A percentile compares a stretch with the other conserved stretches of the same genome.
These are phyloP conservation scores for Salix udensis DNA, from an alignment of 345 rosid species.

Conservation along the genomic window DNA sequence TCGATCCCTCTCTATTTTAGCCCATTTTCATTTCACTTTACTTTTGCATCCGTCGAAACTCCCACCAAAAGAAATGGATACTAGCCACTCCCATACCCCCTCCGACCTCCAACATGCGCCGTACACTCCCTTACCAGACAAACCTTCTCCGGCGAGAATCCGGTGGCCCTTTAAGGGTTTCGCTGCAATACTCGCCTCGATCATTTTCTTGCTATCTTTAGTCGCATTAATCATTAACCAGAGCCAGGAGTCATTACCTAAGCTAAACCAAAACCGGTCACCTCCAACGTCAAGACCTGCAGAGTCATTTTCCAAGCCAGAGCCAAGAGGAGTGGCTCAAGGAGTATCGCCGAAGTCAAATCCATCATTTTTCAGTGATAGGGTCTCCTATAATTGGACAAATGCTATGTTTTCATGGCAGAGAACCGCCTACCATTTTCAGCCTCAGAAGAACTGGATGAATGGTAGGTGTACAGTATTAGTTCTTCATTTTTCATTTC, in stretches of 20 bases:
- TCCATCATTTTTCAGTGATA: constrained; percentile 22
- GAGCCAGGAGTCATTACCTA: constrained; percentile 23
- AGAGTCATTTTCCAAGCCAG: constrained; percentile 3
- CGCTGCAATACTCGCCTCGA: constrained; percentile 19
- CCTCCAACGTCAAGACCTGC: constrained; percentile 1
- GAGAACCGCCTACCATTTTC: constrained; percentile 82
- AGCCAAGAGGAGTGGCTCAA: constrained; percentile 46
- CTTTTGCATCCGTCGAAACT: background rate
- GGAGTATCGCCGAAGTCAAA: constrained; percentile 72
- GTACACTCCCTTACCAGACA: constrained; percentile 42
- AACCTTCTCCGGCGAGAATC: constrained; percentile 15
- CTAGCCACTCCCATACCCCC: background rate
- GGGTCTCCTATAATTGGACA: constrained; percentile 59
- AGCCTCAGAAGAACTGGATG: constrained; percentile 89
- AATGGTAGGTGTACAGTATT: constrained; percentile 52
- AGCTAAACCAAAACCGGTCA: background rate
- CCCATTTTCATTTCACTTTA: background rate
- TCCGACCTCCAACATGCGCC: constrained; percentile 11
- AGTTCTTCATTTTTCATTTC: background rate
- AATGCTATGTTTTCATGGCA: constrained; percentile 86
- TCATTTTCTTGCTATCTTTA: constrained; percentile 40
- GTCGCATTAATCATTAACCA: constrained; percentile 38
- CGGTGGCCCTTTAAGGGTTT: constrained; percentile 39
- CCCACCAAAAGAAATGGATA: constrained; percentile 20
- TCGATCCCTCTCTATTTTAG: background rate